A percentile compares a stretch with the other conserved stretches of the same genome.
Evolutionary conservation across 495 filamentous ascomycete species (phyloP).

Genomic region (Clohesyomyces aquaticus): DNA sequence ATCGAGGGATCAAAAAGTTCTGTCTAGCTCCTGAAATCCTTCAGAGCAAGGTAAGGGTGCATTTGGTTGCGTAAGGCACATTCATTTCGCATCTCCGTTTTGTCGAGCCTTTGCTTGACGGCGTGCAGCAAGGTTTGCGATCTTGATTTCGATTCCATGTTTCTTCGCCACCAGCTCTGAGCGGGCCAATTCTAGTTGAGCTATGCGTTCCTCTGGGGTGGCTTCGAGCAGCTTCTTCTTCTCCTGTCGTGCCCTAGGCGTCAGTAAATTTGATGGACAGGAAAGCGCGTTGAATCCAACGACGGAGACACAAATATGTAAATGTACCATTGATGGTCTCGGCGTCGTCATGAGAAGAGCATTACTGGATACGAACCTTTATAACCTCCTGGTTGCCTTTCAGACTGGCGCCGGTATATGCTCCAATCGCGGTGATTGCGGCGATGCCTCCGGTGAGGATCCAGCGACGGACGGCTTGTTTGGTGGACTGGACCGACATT

Average conservation of each 20-base stretch:
- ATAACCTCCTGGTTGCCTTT: slow-evolving; percentile 55
- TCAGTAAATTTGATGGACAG: slow-evolving; percentile 7
- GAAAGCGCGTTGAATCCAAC: too few species aligned
- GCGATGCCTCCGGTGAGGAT: slow-evolving; percentile 56
- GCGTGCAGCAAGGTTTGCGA: slow-evolving; percentile 49
- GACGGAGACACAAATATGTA: too few species aligned
- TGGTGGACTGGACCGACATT: slow-evolving; percentile 13
- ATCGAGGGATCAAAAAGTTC: too few species aligned
- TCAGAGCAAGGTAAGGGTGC: too few species aligned
- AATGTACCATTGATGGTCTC: not conserved
- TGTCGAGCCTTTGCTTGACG: slow-evolving; percentile 10
- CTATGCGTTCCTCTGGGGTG: slow-evolving; percentile 58
- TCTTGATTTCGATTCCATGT: slow-evolving; percentile 60
- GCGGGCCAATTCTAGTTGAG: slow-evolving; percentile 55
- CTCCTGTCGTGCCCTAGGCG: slow-evolving; percentile 22
- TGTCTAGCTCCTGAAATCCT: too few species aligned
- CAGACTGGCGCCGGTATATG: slow-evolving; percentile 62
- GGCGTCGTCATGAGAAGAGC: not conserved
- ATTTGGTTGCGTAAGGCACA: too few species aligned
- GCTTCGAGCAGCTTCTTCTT: slow-evolving; percentile 45
- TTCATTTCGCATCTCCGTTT: slow-evolving; percentile 25
- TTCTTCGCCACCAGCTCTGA: slow-evolving; percentile 56
- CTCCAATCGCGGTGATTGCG: slow-evolving; percentile 54
- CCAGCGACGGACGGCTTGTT: slow-evolving; percentile 43
- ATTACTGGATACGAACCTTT: slow-evolving; percentile 33